phyloP scores from a whole-genome alignment of 129 eudicot genomes.

The Artemisia tridentata region DNA sequence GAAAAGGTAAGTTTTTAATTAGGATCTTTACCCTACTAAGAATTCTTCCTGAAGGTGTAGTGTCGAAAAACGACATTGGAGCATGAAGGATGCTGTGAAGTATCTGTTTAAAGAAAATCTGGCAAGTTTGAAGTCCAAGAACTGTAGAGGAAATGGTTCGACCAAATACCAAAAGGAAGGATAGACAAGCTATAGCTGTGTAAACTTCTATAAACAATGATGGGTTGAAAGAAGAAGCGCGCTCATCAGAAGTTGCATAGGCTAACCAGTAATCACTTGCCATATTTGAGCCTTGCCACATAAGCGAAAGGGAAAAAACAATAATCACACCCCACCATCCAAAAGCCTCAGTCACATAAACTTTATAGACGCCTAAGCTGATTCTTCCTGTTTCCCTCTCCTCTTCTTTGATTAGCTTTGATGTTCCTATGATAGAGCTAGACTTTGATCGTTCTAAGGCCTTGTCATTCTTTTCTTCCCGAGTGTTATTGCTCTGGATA shows the following conservation, averaged over 20 bases:
- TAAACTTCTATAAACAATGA: constrained; percentile 61
- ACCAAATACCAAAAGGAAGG: constrained; percentile 40
- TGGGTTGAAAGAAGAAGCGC: constrained; percentile 52
- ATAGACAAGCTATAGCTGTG: constrained; percentile 38
- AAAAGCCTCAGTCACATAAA: constrained; percentile 66
- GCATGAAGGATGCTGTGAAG: constrained; percentile 73
- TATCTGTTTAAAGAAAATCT: constrained; percentile 57
- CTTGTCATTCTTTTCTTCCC: constrained; percentile 38
- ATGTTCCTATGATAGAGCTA: constrained; percentile 37
- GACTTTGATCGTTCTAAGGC: constrained; percentile 36
- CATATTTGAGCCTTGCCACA: constrained; percentile 58
- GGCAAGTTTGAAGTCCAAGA: constrained; percentile 69
- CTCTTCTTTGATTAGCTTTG: constrained; percentile 84
- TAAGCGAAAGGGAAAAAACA: constrained; percentile 37
- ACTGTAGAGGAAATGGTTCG: constrained; percentile 42
- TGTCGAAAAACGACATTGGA: constrained; percentile 91
- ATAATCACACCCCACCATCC: constrained; percentile 74
- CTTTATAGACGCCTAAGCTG: constrained; percentile 50
- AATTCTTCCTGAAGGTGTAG: constrained; percentile 90
- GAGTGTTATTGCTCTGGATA: not conserved
- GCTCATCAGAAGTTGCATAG: constrained; percentile 60
- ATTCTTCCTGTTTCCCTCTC: constrained; percentile 77
- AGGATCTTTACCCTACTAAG: constrained; percentile 60
- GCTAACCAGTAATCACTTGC: constrained; percentile 79
- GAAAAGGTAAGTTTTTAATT: not conserved